Percentiles rank a stretch among this genome's conserved stretches.
phyloP scores from a whole-genome alignment of 805 yeast species.

The Kazachstania martiniae region DNA sequence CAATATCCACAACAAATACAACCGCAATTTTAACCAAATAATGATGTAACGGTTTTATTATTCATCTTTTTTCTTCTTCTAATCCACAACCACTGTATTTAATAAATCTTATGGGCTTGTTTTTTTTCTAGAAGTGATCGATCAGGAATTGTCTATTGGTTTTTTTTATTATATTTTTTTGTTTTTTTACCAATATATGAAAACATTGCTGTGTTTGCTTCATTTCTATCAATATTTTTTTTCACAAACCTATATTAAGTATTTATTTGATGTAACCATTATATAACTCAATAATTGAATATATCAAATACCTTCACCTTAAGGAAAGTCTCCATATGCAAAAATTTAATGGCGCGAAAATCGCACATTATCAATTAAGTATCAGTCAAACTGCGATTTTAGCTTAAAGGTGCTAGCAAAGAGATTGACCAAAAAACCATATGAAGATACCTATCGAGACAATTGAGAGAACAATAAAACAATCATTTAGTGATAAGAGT shows the following conservation, averaged over 20 bases:
- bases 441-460: slow-evolving; percentile 4
- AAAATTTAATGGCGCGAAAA: too few species aligned
- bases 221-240: not conserved
- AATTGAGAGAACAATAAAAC: slow-evolving; percentile 12
- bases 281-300: too few species aligned
- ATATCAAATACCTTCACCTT: too few species aligned
- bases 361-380: too few species aligned
- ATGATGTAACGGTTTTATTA: not conserved
- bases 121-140: not conserved
- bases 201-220: not conserved
- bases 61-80: not conserved
- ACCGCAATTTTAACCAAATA: slow-evolving; percentile 4
- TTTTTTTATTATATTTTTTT: not conserved
- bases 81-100: too few species aligned
- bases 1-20: slow-evolving; percentile 23
- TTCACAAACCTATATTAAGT: not conserved
- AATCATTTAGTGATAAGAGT: slow-evolving; percentile 10
- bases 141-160: not conserved
- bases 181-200: not conserved
- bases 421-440: too few species aligned
- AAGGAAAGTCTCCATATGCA: too few species aligned
- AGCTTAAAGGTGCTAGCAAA: too few species aligned
- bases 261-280: not conserved
- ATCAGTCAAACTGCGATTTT: too few species aligned
- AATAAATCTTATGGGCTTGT: not conserved